phyloP scores from a whole-genome alignment of 2,329 filamentous ascomycete species.

The Helotiales sp. region DNA sequence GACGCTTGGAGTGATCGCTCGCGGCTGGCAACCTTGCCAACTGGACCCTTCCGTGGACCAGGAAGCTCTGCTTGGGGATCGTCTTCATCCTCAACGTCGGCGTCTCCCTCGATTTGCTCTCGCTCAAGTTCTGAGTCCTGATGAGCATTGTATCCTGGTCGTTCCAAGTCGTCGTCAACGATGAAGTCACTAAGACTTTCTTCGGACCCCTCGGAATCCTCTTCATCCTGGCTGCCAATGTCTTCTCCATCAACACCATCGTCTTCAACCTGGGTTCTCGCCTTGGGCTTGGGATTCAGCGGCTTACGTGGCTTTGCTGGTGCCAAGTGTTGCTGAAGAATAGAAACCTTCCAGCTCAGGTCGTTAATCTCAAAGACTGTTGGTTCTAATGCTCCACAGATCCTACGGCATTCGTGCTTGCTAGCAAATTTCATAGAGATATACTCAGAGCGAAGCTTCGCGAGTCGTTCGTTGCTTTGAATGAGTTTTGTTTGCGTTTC shows the following conservation, averaged over 20 bases:
- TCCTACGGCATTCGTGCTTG: slow-evolving; percentile 50
- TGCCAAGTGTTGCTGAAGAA: slow-evolving; percentile 46
- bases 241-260: slow-evolving; percentile 28
- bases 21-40: too few species aligned
- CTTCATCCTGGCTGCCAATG: slow-evolving; percentile 23
- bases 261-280: neutral
- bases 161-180: slow-evolving; percentile 35
- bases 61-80: slow-evolving; percentile 2
- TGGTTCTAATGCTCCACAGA: slow-evolving; percentile 60
- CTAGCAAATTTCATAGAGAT: slow-evolving; percentile 52
- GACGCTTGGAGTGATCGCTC: neutral
- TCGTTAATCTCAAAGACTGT: slow-evolving; percentile 63
- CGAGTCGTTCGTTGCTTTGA: slow-evolving; percentile 50
- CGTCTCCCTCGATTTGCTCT: neutral
- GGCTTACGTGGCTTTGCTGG: slow-evolving; percentile 17
- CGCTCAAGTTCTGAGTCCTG: slow-evolving; percentile 26
- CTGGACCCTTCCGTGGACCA: too few species aligned
- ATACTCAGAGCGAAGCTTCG: slow-evolving; percentile 56
- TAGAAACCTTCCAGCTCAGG: slow-evolving; percentile 48
- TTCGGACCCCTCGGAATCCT: slow-evolving; percentile 36
- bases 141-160: slow-evolving; percentile 16
- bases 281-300: neutral
- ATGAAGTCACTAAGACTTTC: slow-evolving; percentile 52
- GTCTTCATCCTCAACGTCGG: slow-evolving; percentile 8
- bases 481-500: slow-evolving; percentile 44